Conservation (phyloP, 2,329 filamentous ascomycete species). For the Geosmithia flava region DNA sequence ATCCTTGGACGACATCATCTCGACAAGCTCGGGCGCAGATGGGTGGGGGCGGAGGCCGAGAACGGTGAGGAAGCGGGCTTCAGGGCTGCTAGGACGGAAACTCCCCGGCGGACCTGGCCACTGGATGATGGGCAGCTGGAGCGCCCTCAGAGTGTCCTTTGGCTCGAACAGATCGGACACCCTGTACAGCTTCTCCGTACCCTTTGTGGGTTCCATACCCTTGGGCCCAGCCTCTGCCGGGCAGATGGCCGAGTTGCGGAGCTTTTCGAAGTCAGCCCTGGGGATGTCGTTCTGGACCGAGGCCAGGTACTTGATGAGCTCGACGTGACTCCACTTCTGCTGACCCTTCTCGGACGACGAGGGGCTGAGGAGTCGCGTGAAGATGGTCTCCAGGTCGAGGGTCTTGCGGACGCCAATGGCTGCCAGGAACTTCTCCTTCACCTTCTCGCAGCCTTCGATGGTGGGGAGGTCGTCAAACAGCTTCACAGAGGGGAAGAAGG, state of each 20-base stretch:
- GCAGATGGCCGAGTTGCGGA: constrained; percentile 70
- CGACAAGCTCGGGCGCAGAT: constrained; percentile 59
- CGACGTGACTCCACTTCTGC: constrained; percentile 79
- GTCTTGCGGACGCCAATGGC: constrained; percentile 89
- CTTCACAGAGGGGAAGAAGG: constrained; percentile 89
- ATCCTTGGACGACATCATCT: constrained; percentile 59
- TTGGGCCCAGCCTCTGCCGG: constrained; percentile 56
- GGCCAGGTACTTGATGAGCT: constrained; percentile 86
- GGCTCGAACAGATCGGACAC: constrained; percentile 76
- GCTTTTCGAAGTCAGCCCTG: constrained; percentile 61
- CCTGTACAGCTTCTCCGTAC: constrained; percentile 47
- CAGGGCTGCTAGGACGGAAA: constrained; percentile 51
- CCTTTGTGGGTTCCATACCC: constrained; percentile 40
- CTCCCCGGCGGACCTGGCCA: constrained; percentile 61
- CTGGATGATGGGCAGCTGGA: constrained; percentile 65
- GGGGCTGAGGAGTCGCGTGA: constrained; percentile 65
- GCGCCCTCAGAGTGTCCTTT: constrained; percentile 51
- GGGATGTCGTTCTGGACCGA: constrained; percentile 88
- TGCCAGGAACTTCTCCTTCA: constrained; percentile 83
- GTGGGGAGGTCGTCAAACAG: constrained; percentile 88
- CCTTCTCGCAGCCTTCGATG: constrained; percentile 59
- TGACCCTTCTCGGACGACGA: constrained; percentile 39
- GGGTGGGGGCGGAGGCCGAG: constrained; percentile 68
- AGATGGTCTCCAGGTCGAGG: constrained; percentile 86
- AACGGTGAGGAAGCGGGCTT: constrained; percentile 60